Percentiles rank a stretch among this genome's conserved stretches.
Conservation (phyloP, 2,329 filamentous ascomycete genomes). For the Cercospora sp. region DNA sequence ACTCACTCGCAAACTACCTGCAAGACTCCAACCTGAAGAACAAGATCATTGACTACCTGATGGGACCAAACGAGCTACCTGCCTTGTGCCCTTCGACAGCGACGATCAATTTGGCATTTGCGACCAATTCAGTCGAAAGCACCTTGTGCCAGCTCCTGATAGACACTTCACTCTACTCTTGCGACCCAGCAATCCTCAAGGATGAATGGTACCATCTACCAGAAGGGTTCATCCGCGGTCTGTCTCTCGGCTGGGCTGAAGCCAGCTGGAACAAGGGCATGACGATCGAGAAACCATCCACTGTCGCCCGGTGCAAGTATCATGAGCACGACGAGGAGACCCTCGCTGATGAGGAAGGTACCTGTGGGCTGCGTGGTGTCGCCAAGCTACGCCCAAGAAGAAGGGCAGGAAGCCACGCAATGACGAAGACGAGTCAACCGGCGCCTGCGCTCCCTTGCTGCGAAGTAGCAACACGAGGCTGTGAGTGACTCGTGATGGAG, state of each 20-base stretch:
- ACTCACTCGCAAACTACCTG: constrained; percentile 14
- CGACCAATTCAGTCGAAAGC: too few relatives aligned
- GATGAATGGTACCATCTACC: too few relatives aligned
- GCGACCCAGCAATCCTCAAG: too few relatives aligned
- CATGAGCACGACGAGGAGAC: constrained; percentile 23
- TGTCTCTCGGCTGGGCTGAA: constrained; percentile 16
- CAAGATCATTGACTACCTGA: constrained; percentile 13
- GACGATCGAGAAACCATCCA: neutral
- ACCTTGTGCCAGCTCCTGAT: too few relatives aligned
- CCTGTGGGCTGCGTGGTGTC: neutral
- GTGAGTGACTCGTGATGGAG: too few relatives aligned
- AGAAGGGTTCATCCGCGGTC: neutral
- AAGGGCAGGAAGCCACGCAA: neutral
- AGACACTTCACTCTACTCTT: too few relatives aligned
- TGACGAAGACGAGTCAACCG: too few relatives aligned
- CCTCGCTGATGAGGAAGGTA: neutral
- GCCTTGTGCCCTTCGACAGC: too few relatives aligned
- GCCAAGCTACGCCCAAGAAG: neutral
- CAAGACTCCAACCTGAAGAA: constrained; percentile 18
- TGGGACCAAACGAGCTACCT: neutral
- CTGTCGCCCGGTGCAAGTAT: constrained; percentile 3
- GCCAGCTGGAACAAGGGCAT: neutral
- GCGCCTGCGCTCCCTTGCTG: too few relatives aligned
- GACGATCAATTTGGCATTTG: too few relatives aligned
- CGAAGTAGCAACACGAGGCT: neutral